Conservation (phyloP, 2,329 filamentous ascomycete species). For the Diaporthe eres region DNA sequence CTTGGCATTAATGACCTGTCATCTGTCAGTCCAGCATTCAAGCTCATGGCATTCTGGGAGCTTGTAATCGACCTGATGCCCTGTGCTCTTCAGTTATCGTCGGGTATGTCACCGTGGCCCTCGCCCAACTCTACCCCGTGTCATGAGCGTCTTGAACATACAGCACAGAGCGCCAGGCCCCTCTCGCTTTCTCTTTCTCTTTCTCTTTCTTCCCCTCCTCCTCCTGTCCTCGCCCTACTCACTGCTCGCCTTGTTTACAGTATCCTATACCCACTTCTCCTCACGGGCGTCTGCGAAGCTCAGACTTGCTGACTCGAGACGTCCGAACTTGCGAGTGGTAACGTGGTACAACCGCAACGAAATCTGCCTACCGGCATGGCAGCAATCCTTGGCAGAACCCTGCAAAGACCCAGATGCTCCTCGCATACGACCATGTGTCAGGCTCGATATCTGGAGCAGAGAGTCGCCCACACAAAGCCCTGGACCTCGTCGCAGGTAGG, state of each 20-base stretch:
- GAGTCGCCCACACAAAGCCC: background rate
- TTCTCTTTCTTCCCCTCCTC: background rate
- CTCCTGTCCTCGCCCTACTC: background rate
- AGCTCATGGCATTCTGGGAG: background rate
- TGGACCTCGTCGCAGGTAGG: conserved; percentile 5
- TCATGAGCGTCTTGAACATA: background rate
- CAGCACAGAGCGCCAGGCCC: background rate
- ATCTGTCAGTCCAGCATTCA: conserved; percentile 9
- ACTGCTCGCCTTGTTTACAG: background rate
- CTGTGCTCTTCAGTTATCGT: background rate
- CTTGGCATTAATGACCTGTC: conserved; percentile 26
- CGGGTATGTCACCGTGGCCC: background rate
- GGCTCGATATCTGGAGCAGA: conserved; percentile 3
- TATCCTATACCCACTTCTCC: background rate
- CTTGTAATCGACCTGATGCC: background rate
- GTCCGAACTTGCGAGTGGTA: conserved; percentile 9
- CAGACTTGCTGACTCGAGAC: conserved; percentile 8
- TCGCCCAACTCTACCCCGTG: background rate
- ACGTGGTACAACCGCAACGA: background rate
- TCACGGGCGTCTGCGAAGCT: background rate
- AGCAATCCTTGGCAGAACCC: conserved; percentile 12
- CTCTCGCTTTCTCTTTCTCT: conserved; percentile 17
- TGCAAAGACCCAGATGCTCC: background rate
- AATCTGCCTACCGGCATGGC: conserved; percentile 17
- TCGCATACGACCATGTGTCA: conserved; percentile 9